Evolutionary conservation across 208 protist genomes (phyloP).

Genomic region (Herpetomonas samuelpessoai): DNA sequence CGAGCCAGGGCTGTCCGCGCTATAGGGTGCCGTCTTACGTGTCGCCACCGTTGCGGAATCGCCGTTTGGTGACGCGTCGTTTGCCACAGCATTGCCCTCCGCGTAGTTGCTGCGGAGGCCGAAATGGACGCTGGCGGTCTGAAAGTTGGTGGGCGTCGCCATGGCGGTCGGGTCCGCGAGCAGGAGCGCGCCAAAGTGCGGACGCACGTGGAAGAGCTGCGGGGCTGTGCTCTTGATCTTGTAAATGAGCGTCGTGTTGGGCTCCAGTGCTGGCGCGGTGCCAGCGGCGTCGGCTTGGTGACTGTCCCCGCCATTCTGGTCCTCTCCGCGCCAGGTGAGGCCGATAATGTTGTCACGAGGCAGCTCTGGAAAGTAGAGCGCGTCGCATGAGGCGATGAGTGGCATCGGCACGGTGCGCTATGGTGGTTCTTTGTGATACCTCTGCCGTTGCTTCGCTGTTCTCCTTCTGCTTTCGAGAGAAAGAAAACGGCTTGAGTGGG

Average conservation of each 20-base stretch:
- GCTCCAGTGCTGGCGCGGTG: conserved; percentile 13
- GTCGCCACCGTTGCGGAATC: not conserved
- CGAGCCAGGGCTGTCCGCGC: not conserved
- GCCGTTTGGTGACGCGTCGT: not conserved
- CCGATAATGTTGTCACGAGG: conserved; percentile 63
- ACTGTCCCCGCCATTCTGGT: not conserved
- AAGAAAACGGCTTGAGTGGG: too few species aligned
- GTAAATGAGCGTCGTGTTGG: conserved; percentile 54
- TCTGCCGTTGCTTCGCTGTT: too few species aligned
- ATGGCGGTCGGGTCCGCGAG: conserved; percentile 35
- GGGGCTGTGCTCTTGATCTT: conserved; percentile 83
- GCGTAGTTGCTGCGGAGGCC: conserved; percentile 29
- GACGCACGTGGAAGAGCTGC: conserved; percentile 69
- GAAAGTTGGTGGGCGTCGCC: conserved; percentile 1
- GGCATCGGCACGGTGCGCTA: conserved; percentile 26
- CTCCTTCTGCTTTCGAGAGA: too few species aligned
- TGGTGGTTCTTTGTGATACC: not conserved
- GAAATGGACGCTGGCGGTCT: conserved; percentile 28
- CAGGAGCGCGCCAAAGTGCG: conserved; percentile 68
- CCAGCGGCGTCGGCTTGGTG: conserved; percentile 4
- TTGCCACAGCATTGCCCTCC: not conserved
- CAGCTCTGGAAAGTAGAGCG: conserved; percentile 61
- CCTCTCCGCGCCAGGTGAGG: conserved; percentile 26
- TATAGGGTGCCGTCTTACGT: not conserved
- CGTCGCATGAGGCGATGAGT: conserved; percentile 49